Percentiles rank a stretch among this genome's conserved stretches.
phyloP scores from a whole-genome alignment of 1,139 yeast species.

The Groenewaldozyma auringiensis region DNA sequence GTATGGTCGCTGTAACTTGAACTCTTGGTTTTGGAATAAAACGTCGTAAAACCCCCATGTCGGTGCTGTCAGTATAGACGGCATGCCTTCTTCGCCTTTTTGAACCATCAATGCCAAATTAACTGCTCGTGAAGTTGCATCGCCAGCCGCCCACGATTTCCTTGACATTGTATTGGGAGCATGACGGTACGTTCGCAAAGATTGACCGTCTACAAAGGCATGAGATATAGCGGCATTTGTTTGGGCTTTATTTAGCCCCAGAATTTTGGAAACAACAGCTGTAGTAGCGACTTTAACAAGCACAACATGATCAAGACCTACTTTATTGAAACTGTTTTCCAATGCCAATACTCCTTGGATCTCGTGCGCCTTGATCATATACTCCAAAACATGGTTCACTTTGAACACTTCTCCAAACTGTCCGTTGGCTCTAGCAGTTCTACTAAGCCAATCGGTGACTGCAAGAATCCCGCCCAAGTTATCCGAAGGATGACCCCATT shows the following conservation, averaged over 20 bases:
- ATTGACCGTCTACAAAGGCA: constrained; percentile 53
- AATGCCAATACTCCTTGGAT: constrained; percentile 52
- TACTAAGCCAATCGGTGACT: constrained; percentile 49
- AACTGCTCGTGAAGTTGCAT: constrained; percentile 54
- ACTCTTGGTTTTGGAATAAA: constrained; percentile 44
- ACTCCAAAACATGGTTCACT: constrained; percentile 44
- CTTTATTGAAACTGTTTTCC: constrained; percentile 51
- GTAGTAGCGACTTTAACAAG: constrained; percentile 55
- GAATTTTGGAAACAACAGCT: constrained; percentile 49
- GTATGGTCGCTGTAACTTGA: constrained; percentile 45
- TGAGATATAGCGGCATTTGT: constrained; percentile 50
- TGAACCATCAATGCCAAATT: constrained; percentile 46
- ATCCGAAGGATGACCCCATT: constrained; percentile 61
- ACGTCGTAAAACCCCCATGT: constrained; percentile 60
- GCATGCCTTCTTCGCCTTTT: constrained; percentile 49
- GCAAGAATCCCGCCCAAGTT: constrained; percentile 52
- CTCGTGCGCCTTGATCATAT: constrained; percentile 55
- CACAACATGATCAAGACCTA: constrained; percentile 54
- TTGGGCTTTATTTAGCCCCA: constrained; percentile 43
- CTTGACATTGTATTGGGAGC: constrained; percentile 57
- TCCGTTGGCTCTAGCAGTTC: constrained; percentile 37
- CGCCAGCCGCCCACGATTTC: constrained; percentile 63
- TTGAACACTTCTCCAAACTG: constrained; percentile 39
- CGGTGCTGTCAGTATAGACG: constrained; percentile 47
- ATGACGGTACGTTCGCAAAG: constrained; percentile 52